Base-by-base conservation (phyloP, 148 eudicot species). In the Cornus florida region DNA sequence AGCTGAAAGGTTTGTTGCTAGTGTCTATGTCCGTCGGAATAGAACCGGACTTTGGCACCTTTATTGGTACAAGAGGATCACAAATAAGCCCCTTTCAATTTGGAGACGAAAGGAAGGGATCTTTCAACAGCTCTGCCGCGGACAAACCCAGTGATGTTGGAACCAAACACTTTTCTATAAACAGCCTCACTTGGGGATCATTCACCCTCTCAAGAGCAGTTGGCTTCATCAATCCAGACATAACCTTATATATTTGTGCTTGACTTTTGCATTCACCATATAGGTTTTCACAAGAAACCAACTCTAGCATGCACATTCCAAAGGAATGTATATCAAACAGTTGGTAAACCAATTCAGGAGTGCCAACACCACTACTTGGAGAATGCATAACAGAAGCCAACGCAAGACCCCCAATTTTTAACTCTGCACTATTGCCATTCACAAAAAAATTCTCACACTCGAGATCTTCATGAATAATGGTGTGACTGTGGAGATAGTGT, bases 51-150 rank as follows among this genome's bases (percentile, higher is more conserved):
- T 59, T 77, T 13, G 84, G 43, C 62, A 7, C 35, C 35, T 33
- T 50, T n/a, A 53, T 5, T 20, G 81, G 31, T 60, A 73, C 79
- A 65, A 66, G 74, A 39, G 82, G 70, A 78, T 60, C 22, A n/a
- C 75, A 48, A 0, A 28, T 28, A 19, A 3, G 71, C 12, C 35
- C 70, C 17, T 19, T 71, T 41, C 81, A 70, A n/a, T n/a, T n/a
- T n/a, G n/a, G n/a, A n/a, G n/a, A n/a, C n/a, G n/a, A n/a, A n/a
- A 86, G 82, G 78, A 86, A 86, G 33, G 87, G 82, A 69, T 86
- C 89, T 59, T 81, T 84, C 80, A 86, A 71, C 60, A 86, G 84
- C 62, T 84, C 85, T 73, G 75, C 83, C 6, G 89, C 87, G 16
- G 89, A 79, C 23, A 79, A 80, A 73, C 89, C 83, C 73, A 66